phyloP scores from a whole-genome alignment of 768 basidiomycete species.

The Suillus hirtellus region DNA sequence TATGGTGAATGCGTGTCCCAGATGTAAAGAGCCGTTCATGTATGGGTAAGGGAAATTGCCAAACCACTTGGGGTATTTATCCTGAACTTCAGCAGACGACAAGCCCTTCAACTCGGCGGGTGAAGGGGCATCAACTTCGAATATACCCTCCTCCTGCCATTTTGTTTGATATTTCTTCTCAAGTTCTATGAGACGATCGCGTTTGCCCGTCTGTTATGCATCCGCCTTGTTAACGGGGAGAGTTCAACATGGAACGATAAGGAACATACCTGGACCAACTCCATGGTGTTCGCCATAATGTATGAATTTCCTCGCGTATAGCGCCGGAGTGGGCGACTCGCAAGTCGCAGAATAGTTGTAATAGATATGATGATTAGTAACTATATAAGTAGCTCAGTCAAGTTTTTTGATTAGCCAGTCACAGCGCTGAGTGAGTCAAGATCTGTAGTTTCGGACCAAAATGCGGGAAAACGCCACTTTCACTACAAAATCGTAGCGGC shows the following conservation, averaged over 20 bases:
- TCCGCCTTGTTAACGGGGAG: slow-evolving; percentile 12
- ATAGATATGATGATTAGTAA: slow-evolving; percentile 13
- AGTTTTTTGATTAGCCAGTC: too few relatives aligned
- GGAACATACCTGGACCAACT: slow-evolving; percentile 55
- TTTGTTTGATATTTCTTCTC: slow-evolving; percentile 83
- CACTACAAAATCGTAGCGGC: too few relatives aligned
- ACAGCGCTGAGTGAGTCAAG: too few relatives aligned
- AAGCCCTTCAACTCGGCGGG: slow-evolving; percentile 63
- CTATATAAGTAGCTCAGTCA: too few relatives aligned
- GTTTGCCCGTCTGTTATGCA: slow-evolving; percentile 77
- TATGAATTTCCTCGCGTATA: slow-evolving; percentile 26
- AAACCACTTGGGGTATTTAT: slow-evolving; percentile 93
- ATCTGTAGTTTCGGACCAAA: too few relatives aligned
- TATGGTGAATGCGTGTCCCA: slow-evolving; percentile 97
- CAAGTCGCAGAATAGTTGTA: slow-evolving; percentile 24
- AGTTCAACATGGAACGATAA: background rate
- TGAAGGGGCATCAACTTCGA: slow-evolving; percentile 83
- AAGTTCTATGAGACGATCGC: slow-evolving; percentile 81
- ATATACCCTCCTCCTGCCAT: slow-evolving; percentile 78
- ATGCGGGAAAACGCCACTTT: too few relatives aligned
- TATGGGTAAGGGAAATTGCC: slow-evolving; percentile 96
- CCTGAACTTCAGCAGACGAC: slow-evolving; percentile 61
- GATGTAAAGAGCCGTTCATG: slow-evolving; percentile 97
- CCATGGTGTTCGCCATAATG: slow-evolving; percentile 63
- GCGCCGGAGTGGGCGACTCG: slow-evolving; percentile 30